These are phyloP conservation scores for Rosa multiflora DNA, from an alignment of 306 rosid genomes.

Conservation along the genomic window DNA sequence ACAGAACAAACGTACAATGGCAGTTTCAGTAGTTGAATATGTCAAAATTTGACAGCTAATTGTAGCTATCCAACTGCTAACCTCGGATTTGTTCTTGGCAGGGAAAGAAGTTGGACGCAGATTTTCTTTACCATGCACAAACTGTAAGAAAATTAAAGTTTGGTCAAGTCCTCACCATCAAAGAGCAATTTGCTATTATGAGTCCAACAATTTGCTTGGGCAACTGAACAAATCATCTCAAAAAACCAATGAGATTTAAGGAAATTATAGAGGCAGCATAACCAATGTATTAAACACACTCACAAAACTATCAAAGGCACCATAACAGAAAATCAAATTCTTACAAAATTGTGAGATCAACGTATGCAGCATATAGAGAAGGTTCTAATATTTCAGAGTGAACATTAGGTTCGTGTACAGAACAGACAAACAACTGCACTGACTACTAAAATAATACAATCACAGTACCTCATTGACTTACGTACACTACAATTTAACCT, in stretches of 20 bases:
- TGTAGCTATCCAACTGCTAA: conserved; percentile 24
- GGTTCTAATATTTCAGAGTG: not conserved
- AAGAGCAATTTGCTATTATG: no score
- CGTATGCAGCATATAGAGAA: not conserved
- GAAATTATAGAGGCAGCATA: not conserved
- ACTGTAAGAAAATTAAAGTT: conserved; percentile 32
- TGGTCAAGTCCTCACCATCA: not conserved
- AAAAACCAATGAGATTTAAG: not conserved
- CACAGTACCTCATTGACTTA: not conserved
- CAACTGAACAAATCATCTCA: not conserved
- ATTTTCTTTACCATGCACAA: conserved; percentile 54
- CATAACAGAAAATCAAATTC: not conserved
- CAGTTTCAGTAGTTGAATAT: not conserved
- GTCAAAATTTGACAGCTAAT: not conserved
- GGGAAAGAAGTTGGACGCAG: conserved; percentile 35
- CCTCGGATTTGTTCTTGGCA: conserved; percentile 46
- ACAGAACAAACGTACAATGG: not conserved
- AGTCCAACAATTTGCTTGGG: not conserved
- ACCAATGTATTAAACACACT: conserved; percentile 3
- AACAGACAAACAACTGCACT: not conserved
- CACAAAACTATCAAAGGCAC: not conserved
- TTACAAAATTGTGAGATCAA: not conserved
- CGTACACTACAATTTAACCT: not conserved
- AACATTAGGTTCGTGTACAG: not conserved
- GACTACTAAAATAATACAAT: not conserved